Evolutionary conservation across 495 filamentous ascomycete genomes (phyloP), one percentile per base, ranked within the genome.

Genomic region (Penicillium bialowiezense): DNA sequence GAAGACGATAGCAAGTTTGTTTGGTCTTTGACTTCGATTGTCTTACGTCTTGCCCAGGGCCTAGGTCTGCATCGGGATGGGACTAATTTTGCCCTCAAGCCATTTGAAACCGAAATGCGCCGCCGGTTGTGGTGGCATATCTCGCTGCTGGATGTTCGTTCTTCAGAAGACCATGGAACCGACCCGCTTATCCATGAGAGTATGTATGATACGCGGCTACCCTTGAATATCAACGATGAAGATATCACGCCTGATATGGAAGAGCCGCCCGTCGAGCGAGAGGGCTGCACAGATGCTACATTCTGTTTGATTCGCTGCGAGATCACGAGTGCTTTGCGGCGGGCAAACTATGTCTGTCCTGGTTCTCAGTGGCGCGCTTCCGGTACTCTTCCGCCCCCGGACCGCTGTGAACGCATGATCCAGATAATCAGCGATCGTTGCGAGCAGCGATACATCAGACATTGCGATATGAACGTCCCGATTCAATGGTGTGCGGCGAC

Each of bases 101-200:
- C 89, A 0, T 91, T 90, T 54, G 87, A 96, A 39, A 81, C 84
- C 1, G 91, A 96, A 62, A 89, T 93, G 80, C 79, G 91, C 42
- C 78, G 91, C 41, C 79, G 91, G 1, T 60, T 95, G 4, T 96
- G 90, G 85, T 92, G 89, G 84, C 82, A 87, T 37, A 77, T 96
- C 7, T 85, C 81, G 58, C 70, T 91, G 15, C 62, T 95, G 37
- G 91, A 96, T 63, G 69, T 83, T 3, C 78, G 88, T 14, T 84
- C 89, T 0, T 83, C 87, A 8, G 90, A 96, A 58, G 90, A 93
- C 50, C 86, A 92, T 60, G 91, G 90, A 0, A 87, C 85, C 24
- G 89, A 95, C 51, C 79, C 88, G 7, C 83, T 79, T 12, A 86
- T 95, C 14, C 63, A 81, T 19, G 84, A 87, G 37, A 65, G 69